These are phyloP conservation scores for Diutina neorugosa DNA, from an alignment of 1,139 yeast species.

Conservation along the genomic window DNA sequence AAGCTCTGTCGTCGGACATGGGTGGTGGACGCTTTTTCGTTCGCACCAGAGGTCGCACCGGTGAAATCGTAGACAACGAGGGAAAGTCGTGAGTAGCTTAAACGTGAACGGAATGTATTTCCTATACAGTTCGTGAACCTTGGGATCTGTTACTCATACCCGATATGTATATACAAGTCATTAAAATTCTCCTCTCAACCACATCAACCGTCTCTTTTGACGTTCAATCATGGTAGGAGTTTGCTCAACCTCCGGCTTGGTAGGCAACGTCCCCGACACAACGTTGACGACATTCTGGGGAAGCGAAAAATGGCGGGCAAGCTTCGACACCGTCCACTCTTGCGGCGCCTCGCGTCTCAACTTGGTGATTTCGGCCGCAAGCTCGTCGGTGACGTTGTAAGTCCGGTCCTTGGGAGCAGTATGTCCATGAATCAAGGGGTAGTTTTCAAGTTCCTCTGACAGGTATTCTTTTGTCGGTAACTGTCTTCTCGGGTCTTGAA, in stretches of 20 bases:
- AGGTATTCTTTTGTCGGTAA: not conserved
- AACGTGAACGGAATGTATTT: not conserved
- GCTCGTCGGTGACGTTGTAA: not conserved
- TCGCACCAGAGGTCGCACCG: not conserved
- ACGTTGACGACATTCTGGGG: not conserved
- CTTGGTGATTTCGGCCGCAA: not conserved
- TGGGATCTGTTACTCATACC: not conserved
- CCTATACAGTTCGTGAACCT: not conserved
- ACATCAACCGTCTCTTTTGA: not conserved
- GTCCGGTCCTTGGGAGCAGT: not conserved
- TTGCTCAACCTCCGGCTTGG: not conserved
- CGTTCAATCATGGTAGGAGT: not conserved
- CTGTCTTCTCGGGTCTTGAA: constrained; percentile 1
- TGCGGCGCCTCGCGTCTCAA: not conserved
- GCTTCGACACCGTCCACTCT: constrained; percentile 1
- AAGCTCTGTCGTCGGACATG: constrained; percentile 1
- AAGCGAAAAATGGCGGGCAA: not conserved
- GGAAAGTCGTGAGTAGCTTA: not conserved
- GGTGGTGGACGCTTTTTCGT: not conserved
- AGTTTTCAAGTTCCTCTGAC: not conserved
- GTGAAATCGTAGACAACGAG: not conserved
- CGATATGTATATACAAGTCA: not conserved
- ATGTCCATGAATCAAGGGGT: constrained; percentile 3
- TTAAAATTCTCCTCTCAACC: constrained; percentile 3
- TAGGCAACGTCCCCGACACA: not conserved